Base-by-base conservation (phyloP, 768 basidiomycete genomes). In the Leccinum olivaceopallidum region DNA sequence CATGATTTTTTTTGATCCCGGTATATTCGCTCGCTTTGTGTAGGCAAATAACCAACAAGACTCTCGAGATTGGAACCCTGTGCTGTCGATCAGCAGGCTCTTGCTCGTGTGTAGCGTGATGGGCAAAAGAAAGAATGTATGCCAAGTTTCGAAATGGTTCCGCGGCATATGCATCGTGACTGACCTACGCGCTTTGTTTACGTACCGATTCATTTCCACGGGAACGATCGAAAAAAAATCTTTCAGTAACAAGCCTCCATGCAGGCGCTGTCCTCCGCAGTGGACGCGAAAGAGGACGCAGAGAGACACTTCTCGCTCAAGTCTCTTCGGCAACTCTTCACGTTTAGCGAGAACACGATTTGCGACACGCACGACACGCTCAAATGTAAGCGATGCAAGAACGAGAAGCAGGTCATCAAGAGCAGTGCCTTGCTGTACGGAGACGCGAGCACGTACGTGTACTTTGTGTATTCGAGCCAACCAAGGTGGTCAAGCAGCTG, bases 61-160 rank as follows among this genome's bases (percentile, higher is more conserved):
- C 28, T 50, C 42, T 48, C n/a, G 61, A 95, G 95, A 98, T 70
- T 97, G 95, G 95, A 98, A 98, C 68, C 95, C 95, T 22, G 22
- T 26, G 96, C 96, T 10, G 94, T 95, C 28, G 96, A 99, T 75
- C 97, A 98, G 71, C 97, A 99, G 73, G 96, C 96, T 8, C 81
- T 99, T 6, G 96, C 97, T 49, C 93, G 96, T 72, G 96, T 99
- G 9, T 99, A 97, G 96, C 90, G 97, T 77, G 96, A 99, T 70
- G 96, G 96, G 0, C 96, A 98, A 75, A 99, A 97, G 26, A 98
- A 98, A 84, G 95, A 97, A 77, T 99, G 96, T 95, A 69, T 56
- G 90, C 71, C 22, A 16, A 30, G 14, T 5, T 4, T 56, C 10
- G 28, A 32, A 28, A 18, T 24, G 10, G 16, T 42, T 47, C 4